Evolutionary conservation across 768 basidiomycete species (phyloP), one percentile per base, ranked within the genome.

Genomic region (Lactifluus volemus): DNA sequence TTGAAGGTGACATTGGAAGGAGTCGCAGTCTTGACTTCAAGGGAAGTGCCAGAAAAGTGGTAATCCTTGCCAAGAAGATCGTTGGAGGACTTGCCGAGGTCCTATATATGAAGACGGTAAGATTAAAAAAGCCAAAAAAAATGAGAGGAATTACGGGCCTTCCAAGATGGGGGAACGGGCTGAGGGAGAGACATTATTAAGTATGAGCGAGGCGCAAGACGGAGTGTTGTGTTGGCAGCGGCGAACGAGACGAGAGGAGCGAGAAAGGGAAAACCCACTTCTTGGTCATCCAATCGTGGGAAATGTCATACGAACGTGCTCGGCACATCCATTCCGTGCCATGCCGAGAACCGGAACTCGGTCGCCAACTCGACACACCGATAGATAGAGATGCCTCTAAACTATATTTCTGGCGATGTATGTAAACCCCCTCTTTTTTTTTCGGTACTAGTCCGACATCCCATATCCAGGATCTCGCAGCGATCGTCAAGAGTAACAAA

Each of bases 81-180:
- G 70, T 86, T 91, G 76, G 93, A 92, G 67, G 93, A 94, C 84
- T 98, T 98, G 76, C 96, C 96, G 68, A 93, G 86, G 75, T 93
- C 91, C 91, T 93, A 67, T 32, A 66, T 53, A 58, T 50, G 42
- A 47, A 41, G 39, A 47, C 1, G 51, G 12, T 15, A 58, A 53
- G 11, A 36, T 38, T 36, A 55, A 14, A 49, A 49, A 34, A 63
- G 48, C 5, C 17, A 21, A 34, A 32, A 5, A 34, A 2, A 12
- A n/a, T n/a, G 14, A 52, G 50, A 41, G 10, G 52, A 52, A 41
- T 39, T n/a, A 73, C 75, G 39, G 67, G 88, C 93, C 85, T 95
- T 95, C 93, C 93, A 97, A 71, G 91, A 93, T 60, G 93, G 94
- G 74, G 93, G 94, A 69, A 97, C 94, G 65, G 94, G 92, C 71